Evolutionary conservation across 139 green algal species (phyloP).

Genomic region (Coelastrella sp.): DNA sequence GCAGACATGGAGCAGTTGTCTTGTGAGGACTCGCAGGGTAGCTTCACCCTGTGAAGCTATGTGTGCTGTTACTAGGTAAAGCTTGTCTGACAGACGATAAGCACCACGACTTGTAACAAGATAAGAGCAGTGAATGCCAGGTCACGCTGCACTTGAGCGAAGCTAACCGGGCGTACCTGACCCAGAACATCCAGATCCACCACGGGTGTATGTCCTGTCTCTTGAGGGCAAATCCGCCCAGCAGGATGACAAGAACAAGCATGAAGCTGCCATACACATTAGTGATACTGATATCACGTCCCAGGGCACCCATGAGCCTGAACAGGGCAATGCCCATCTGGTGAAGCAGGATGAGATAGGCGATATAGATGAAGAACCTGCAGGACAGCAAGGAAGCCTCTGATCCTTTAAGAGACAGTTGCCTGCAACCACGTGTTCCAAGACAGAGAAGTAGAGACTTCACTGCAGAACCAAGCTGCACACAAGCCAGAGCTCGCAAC

Average conservation of each 20-base stretch:
- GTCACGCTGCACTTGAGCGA: too few species aligned
- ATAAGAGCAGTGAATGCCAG: too few species aligned
- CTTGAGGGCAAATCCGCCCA: conserved; percentile 39
- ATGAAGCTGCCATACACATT: conserved; percentile 36
- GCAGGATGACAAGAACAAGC: conserved; percentile 29
- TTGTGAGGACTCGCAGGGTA: too few species aligned
- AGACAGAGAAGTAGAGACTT: too few species aligned
- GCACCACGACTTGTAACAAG: too few species aligned
- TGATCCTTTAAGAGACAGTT: not conserved
- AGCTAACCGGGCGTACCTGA: not conserved
- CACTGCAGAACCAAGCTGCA: too few species aligned
- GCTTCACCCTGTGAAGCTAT: too few species aligned
- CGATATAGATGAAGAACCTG: conserved; percentile 37
- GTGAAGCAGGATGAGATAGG: conserved; percentile 24
- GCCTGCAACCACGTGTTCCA: not conserved
- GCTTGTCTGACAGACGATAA: too few species aligned
- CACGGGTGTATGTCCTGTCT: conserved; percentile 15
- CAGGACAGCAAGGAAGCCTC: not conserved
- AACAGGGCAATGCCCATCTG: conserved; percentile 38
- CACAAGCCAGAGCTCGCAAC: too few species aligned
- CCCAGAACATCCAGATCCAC: conserved; percentile 41
- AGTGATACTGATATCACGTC: conserved; percentile 12
- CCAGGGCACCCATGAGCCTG: conserved; percentile 40
- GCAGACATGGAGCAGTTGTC: too few species aligned
- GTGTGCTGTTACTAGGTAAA: too few species aligned